Evolutionary conservation across 805 yeast genomes (phyloP).

Genomic region (Kazachstania bromeliacearum): DNA sequence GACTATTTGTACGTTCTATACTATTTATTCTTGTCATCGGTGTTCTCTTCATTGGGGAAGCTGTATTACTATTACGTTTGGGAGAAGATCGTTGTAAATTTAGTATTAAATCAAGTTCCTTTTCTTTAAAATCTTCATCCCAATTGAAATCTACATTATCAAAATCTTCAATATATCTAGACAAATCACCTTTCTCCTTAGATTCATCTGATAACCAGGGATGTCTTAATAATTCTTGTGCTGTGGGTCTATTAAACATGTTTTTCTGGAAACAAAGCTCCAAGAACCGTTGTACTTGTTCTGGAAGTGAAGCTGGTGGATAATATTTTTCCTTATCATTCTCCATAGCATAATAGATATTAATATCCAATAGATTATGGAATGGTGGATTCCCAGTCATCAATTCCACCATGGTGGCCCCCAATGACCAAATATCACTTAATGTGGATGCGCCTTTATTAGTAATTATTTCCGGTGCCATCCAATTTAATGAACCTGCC

Average conservation of each 20-base stretch:
- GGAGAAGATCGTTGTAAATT: background rate
- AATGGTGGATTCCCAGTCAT: slow-evolving; percentile 85
- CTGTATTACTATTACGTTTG: background rate
- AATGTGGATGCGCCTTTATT: slow-evolving; percentile 80
- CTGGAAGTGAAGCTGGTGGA: slow-evolving; percentile 29
- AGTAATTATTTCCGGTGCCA: slow-evolving; percentile 93
- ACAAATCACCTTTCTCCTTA: slow-evolving; percentile 11
- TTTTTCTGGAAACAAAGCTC: slow-evolving; percentile 59
- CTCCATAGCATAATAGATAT: slow-evolving; percentile 32
- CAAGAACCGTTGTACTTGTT: slow-evolving; percentile 62
- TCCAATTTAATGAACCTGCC: slow-evolving; percentile 94
- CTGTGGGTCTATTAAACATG: slow-evolving; percentile 57
- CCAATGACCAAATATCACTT: slow-evolving; percentile 88
- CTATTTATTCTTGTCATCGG: slow-evolving; percentile 1
- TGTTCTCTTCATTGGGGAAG: slow-evolving; percentile 3
- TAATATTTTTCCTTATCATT: slow-evolving; percentile 29
- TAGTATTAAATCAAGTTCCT: slow-evolving; percentile 6
- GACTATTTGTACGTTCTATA: background rate
- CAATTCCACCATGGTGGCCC: slow-evolving; percentile 88
- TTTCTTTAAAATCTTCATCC: slow-evolving; percentile 25
- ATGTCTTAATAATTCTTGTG: slow-evolving; percentile 53
- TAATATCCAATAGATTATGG: slow-evolving; percentile 39
- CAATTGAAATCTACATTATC: slow-evolving; percentile 17
- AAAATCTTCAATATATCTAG: slow-evolving; percentile 18
- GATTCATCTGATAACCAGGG: slow-evolving; percentile 31